Base-by-base conservation (phyloP, 306 rosid species). In the Acacia confusa region DNA sequence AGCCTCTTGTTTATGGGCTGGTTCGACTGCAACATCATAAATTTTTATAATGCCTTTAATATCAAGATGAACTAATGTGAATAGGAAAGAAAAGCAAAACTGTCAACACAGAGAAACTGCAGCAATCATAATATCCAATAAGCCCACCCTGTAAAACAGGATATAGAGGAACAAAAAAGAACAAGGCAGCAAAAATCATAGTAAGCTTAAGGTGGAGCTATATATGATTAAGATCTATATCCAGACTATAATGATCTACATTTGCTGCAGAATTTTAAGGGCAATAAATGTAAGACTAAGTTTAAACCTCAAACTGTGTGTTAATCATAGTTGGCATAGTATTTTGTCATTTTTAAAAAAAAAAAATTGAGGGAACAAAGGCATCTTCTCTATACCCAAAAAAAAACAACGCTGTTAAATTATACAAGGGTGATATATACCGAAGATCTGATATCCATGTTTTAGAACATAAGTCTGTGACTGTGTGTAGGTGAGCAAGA, bases 311-410 rank as follows among this genome's bases (percentile, higher is more conserved):
- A 47, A 47, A 50, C 55, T 1, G 13, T 57, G 64, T 22, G 34
- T 30, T 4, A 9, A 28, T 22, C 1, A 84, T 81, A 65, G 76
- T 70, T 41, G 70, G 32, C 74, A 82, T 72, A 48, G 38, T 43
- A 25, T 45, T 84, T 86, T 87, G 91, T 74, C 81, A 81, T 32
- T 47, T 84, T 82, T 88, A n/a, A n/a, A n/a, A n/a, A n/a, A n/a
- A n/a, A n/a, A 81, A 74, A 77, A 77, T 50, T 17, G 82, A 47
- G 44, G 82, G 25, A 79, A 80, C 88, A 87, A 19, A 79, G 75
- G 63, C 85, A 82, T 74, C 55, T 61, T 74, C 72, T 34, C 81
- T 61, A 38, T 47, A 47, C 19, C 17, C 14, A 48, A 45, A 40
- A 32, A 25, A 57, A 76, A 47, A 50, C 34, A 34, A 27, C 25